These are phyloP conservation scores for Backusella westeae DNA, from an alignment of 192 early-diverging fungal genomes.

Conservation along the genomic window DNA sequence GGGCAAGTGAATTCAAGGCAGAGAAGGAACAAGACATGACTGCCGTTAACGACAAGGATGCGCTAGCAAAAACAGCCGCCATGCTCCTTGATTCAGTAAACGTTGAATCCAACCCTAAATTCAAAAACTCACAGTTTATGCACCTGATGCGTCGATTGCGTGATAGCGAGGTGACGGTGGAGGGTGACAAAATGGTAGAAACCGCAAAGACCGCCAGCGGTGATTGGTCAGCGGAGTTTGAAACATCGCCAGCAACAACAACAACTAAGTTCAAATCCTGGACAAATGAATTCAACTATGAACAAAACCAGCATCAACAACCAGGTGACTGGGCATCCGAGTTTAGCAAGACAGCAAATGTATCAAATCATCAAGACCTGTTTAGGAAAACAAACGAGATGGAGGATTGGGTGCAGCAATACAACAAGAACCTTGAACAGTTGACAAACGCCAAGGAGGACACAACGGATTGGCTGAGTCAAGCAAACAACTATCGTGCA, in stretches of 20 bases:
- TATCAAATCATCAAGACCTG: conserved; percentile 38
- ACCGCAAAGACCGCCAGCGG: conserved; percentile 9
- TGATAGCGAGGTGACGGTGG: conserved; percentile 84
- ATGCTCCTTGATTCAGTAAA: conserved; percentile 76
- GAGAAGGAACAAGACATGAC: conserved; percentile 29
- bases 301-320: not conserved
- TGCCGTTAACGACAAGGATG: conserved; percentile 48
- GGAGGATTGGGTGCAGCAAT: conserved; percentile 69
- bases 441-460: conserved; percentile 62
- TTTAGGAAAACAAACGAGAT: conserved; percentile 50
- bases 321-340: conserved; percentile 15
- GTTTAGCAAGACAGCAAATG: conserved; percentile 21
- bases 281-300: conserved; percentile 29
- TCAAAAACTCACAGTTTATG: conserved; percentile 89
- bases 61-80: conserved; percentile 79
- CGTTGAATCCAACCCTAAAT: conserved; percentile 83
- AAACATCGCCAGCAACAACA: not conserved
- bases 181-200: conserved; percentile 86
- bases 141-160: conserved; percentile 90
- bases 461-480: conserved; percentile 60
- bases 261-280: not conserved
- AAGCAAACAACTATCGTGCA: conserved; percentile 40
- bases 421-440: conserved; percentile 67
- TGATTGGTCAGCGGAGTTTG: conserved; percentile 38
- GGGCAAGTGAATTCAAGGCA: conserved; percentile 55